phyloP scores from a whole-genome alignment of 169 alveolate genomes.

The Eimeria acervulina region DNA sequence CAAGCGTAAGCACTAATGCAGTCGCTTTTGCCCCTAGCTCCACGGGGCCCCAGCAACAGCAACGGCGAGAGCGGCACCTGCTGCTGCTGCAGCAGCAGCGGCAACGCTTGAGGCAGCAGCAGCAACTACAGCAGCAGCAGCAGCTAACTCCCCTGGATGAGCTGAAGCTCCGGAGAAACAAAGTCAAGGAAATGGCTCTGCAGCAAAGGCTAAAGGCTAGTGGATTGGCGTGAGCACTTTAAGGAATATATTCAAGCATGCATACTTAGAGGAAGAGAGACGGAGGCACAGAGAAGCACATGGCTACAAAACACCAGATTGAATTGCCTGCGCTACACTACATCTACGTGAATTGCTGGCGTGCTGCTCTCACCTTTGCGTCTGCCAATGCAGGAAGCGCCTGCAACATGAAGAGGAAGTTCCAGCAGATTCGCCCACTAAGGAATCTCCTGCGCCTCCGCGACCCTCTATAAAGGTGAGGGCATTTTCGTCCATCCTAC shows the following conservation, averaged over 20 bases:
- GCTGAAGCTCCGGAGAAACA: constrained; percentile 51
- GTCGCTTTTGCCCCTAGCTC: not conserved
- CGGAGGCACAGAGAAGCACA: not conserved
- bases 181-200: constrained; percentile 62
- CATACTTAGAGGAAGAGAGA: not conserved
- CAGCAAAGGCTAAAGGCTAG: constrained; percentile 49
- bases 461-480: constrained; percentile 59
- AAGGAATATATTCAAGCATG: not conserved
- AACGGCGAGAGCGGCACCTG: constrained; percentile 47
- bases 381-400: constrained; percentile 56
- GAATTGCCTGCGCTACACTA: not conserved
- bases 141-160: constrained; percentile 57
- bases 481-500: not conserved
- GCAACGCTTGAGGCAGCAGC: constrained; percentile 69
- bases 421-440: not conserved
- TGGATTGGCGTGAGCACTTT: constrained; percentile 39
- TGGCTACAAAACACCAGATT: not conserved
- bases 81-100: constrained; percentile 71
- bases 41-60: constrained; percentile 31
- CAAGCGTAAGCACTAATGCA: not conserved
- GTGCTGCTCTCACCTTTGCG: not conserved
- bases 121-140: constrained; percentile 66
- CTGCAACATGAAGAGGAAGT: constrained; percentile 45
- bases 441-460: constrained; percentile 17
- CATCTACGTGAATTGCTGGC: not conserved